A percentile compares a stretch with the other conserved stretches of the same genome.
Evolutionary conservation across 1,139 yeast species (phyloP).

Genomic region (Protomyces arabidopsidicola): DNA sequence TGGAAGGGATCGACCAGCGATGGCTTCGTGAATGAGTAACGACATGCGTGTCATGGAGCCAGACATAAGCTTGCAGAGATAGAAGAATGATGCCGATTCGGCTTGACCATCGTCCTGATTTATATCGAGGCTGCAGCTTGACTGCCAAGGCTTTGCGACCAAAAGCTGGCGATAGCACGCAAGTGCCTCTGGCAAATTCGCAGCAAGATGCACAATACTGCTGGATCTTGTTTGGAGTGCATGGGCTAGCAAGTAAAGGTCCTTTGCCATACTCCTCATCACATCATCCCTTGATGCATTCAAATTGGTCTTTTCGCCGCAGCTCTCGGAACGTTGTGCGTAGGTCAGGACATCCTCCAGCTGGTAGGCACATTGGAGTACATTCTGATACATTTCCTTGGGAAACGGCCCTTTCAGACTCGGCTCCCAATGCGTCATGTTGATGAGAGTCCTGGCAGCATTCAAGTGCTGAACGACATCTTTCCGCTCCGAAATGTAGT

Average conservation of each 20-base stretch:
- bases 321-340: background rate
- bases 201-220: background rate
- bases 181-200: background rate
- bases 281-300: background rate
- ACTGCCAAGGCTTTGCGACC: background rate
- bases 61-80: background rate
- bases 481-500: background rate
- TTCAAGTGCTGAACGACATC: background rate
- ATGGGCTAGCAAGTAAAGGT: conserved; percentile 1
- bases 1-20: background rate
- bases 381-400: background rate
- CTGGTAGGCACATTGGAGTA: background rate
- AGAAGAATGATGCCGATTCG: background rate
- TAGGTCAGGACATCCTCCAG: background rate
- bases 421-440: conserved; percentile 5
- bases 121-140: background rate
- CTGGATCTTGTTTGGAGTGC: background rate
- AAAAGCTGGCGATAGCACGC: background rate
- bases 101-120: background rate
- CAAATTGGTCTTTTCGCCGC: background rate
- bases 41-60: background rate
- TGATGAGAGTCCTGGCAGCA: background rate
- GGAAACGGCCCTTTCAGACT: conserved; percentile 9
- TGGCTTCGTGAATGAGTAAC: background rate
- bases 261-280: background rate